Evolutionary conservation across 495 filamentous ascomycete species (phyloP).

Genomic region (Tuber microsphaerosporum): DNA sequence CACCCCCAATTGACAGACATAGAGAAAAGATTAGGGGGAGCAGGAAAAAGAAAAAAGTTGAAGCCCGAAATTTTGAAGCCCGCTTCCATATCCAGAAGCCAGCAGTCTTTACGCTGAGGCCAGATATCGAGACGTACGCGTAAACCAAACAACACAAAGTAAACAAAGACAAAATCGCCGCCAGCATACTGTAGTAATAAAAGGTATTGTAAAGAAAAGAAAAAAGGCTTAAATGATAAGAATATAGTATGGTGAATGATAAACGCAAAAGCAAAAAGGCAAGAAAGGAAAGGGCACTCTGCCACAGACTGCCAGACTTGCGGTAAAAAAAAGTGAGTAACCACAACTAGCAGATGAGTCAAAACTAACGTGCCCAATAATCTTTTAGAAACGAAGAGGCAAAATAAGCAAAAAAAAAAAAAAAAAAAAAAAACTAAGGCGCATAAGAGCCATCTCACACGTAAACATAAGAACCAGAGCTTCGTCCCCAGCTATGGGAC

Average conservation of each 20-base stretch:
- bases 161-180: constrained; percentile 16
- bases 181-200: constrained; percentile 10
- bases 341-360: not conserved
- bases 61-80: not conserved
- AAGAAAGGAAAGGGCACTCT: not conserved
- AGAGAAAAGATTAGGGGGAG: not conserved
- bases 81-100: not conserved
- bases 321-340: not conserved
- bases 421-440: constrained; percentile 15
- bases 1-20: not conserved
- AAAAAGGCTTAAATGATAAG: not conserved
- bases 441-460: constrained; percentile 30
- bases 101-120: not conserved
- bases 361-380: constrained; percentile 7
- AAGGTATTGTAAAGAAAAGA: not conserved
- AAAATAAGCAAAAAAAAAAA: constrained; percentile 12
- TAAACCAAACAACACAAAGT: constrained; percentile 16
- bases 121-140: constrained; percentile 7
- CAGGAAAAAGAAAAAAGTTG: not conserved
- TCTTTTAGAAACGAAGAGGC: constrained; percentile 13
- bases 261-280: not conserved
- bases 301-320: not conserved
- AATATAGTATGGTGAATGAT: not conserved
- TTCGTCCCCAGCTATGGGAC: not conserved
- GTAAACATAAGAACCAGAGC: constrained; percentile 15